phyloP scores from a whole-genome alignment of 2,329 filamentous ascomycete species.

The Colletotrichum sublineola region DNA sequence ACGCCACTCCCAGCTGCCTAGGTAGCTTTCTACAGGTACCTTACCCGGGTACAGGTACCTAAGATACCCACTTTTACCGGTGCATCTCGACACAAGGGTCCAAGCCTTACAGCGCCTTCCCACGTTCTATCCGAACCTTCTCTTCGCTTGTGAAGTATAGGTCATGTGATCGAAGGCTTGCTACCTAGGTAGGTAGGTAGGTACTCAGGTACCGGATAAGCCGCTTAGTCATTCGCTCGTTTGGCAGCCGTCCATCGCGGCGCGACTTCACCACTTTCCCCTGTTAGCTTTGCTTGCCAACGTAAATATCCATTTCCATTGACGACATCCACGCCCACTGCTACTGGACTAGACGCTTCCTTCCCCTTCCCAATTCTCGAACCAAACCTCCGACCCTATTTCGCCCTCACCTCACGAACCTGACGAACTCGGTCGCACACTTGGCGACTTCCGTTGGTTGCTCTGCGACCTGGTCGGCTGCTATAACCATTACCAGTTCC shows the following conservation, averaged over 20 bases:
- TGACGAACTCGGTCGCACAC: background rate
- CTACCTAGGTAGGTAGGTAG: too few relatives aligned
- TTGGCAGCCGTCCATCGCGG: background rate
- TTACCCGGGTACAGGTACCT: too few relatives aligned
- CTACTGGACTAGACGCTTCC: background rate
- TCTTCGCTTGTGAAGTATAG: too few relatives aligned
- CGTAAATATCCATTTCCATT: background rate
- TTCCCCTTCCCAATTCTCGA: background rate
- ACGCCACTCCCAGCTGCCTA: background rate
- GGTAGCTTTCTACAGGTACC: background rate
- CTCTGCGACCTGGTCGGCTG: background rate
- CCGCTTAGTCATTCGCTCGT: background rate
- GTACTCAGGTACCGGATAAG: too few relatives aligned
- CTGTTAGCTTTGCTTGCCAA: background rate
- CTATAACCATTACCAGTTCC: background rate
- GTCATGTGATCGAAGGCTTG: constrained; percentile 1
- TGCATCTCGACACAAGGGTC: background rate
- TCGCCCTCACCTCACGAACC: background rate
- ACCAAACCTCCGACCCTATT: too few relatives aligned
- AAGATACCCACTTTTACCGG: constrained; percentile 1
- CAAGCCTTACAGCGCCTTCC: too few relatives aligned
- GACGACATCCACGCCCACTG: background rate
- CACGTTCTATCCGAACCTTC: too few relatives aligned
- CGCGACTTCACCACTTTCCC: background rate
- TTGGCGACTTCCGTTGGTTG: background rate